Evolutionary conservation across 768 basidiomycete species (phyloP).

Genomic region (Mycena alexandri): DNA sequence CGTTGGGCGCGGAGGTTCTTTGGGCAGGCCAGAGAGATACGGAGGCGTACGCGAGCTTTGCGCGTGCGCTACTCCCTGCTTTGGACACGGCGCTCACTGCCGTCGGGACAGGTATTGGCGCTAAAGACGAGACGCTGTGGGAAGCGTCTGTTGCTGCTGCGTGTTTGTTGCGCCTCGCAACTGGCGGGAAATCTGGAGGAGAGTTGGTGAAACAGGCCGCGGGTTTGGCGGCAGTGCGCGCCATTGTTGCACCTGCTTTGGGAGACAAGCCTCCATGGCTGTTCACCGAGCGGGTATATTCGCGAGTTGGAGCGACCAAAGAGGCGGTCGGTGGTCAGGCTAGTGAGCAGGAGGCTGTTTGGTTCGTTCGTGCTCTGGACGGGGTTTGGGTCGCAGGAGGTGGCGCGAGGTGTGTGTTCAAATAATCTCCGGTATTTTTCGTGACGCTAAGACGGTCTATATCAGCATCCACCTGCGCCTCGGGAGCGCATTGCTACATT

Average conservation of each 20-base stretch:
- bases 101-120: slow-evolving; percentile 31
- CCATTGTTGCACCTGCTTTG: slow-evolving; percentile 26
- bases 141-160: slow-evolving; percentile 35
- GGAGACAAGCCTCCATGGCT: slow-evolving; percentile 35
- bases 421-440: background rate
- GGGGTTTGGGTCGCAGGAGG: slow-evolving; percentile 23
- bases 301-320: slow-evolving; percentile 27
- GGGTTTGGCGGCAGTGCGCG: slow-evolving; percentile 26
- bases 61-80: slow-evolving; percentile 24
- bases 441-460: background rate
- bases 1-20: slow-evolving; percentile 30
- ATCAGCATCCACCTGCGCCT: slow-evolving; percentile 26
- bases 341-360: slow-evolving; percentile 31
- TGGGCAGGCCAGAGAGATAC: slow-evolving; percentile 21
- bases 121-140: slow-evolving; percentile 36
- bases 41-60: slow-evolving; percentile 24
- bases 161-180: slow-evolving; percentile 32
- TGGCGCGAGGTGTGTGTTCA: slow-evolving; percentile 15
- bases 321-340: slow-evolving; percentile 16
- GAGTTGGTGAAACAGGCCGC: slow-evolving; percentile 27
- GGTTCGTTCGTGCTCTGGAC: slow-evolving; percentile 35
- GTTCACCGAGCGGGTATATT: slow-evolving; percentile 37
- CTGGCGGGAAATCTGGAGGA: slow-evolving; percentile 24
- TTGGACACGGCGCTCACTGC: slow-evolving; percentile 30
- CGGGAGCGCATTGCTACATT: slow-evolving; percentile 31